Evolutionary conservation across 2,329 filamentous ascomycete genomes (phyloP).

Genomic region (Orbilia brochopaga): DNA sequence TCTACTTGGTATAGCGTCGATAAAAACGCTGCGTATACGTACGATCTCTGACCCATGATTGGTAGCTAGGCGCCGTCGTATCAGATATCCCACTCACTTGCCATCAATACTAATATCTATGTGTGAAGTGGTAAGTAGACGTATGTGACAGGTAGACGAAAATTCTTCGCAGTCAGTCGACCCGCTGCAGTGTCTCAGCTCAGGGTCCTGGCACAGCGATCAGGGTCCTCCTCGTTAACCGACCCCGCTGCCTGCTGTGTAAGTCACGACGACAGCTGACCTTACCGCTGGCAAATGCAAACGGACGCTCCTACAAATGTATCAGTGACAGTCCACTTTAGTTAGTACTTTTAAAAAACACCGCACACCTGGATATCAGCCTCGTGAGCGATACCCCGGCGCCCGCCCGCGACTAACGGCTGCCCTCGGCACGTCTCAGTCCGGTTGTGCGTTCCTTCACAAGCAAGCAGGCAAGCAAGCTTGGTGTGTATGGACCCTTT

Average conservation of each 20-base stretch:
- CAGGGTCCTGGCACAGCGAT: neutral
- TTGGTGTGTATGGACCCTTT: conserved; percentile 16
- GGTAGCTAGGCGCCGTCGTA: conserved; percentile 23
- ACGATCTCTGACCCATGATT: conserved; percentile 38
- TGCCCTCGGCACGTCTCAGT: conserved; percentile 45
- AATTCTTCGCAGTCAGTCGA: conserved; percentile 25
- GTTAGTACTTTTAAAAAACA: too few relatives aligned
- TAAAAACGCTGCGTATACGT: too few relatives aligned
- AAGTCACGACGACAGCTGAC: conserved; percentile 50
- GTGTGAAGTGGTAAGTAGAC: too few relatives aligned
- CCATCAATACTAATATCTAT: too few relatives aligned
- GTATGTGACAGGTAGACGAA: too few relatives aligned
- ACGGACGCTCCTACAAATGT: too few relatives aligned
- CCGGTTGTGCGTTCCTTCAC: conserved; percentile 35
- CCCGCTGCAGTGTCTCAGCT: conserved; percentile 9
- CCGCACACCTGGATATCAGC: conserved; percentile 25
- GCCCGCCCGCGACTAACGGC: conserved; percentile 12
- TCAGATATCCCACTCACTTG: neutral
- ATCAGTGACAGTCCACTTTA: too few relatives aligned
- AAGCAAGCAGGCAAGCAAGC: conserved; percentile 20
- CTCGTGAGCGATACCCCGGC: conserved; percentile 36
- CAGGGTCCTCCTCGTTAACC: conserved; percentile 19
- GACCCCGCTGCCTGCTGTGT: conserved; percentile 7
- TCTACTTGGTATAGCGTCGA: too few relatives aligned
- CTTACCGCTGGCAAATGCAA: conserved; percentile 2